These are phyloP conservation scores for Cinnamomum chago DNA, from an alignment of 164 flowering plant species.

Conservation along the genomic window DNA sequence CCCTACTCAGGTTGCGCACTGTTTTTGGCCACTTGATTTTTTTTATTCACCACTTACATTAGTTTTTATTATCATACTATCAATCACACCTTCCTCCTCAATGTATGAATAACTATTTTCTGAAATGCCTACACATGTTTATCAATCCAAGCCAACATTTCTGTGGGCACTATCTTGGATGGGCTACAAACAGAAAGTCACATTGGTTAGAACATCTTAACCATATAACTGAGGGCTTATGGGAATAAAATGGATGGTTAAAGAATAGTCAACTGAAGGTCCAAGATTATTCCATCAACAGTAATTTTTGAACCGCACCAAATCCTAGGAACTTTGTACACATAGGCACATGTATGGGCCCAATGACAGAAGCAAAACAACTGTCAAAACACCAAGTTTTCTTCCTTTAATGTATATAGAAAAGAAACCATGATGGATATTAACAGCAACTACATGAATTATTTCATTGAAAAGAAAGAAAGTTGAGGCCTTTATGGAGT, in stretches of 20 bases:
- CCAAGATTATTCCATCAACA: not conserved
- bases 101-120: too few species aligned
- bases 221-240: not conserved
- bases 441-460: not conserved
- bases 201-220: not conserved
- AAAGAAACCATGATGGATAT: too few species aligned
- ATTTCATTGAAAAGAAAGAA: conserved; percentile 6
- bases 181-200: not conserved
- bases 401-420: too few species aligned
- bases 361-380: too few species aligned
- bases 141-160: not conserved
- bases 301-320: not conserved
- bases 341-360: too few species aligned
- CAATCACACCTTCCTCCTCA: too few species aligned
- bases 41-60: not conserved
- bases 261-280: not conserved
- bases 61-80: too few species aligned
- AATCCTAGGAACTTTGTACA: too few species aligned
- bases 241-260: not conserved
- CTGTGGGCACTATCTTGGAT: not conserved
- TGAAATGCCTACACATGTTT: not conserved
- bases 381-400: too few species aligned
- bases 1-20: too few species aligned
- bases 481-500: conserved; percentile 5
- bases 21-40: not conserved